Conservation (phyloP, 352 stramenopile genomes). For the Aphanomyces cochlioides region DNA sequence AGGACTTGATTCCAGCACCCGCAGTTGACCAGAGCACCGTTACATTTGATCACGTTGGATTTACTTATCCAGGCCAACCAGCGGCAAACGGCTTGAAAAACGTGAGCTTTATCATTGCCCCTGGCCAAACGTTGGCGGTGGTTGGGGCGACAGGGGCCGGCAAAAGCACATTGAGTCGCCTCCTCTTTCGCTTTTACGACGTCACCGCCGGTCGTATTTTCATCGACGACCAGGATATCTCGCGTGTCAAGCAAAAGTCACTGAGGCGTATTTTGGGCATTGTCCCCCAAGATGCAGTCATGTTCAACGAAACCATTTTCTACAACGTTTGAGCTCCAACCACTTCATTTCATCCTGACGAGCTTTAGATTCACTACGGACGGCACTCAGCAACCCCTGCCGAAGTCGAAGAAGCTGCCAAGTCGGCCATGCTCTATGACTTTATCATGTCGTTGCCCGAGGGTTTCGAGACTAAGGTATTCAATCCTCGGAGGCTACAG, state of each 20-base stretch:
- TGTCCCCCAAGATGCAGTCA: slow-evolving; percentile 93
- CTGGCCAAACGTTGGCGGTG: slow-evolving; percentile 89
- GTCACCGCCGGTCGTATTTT: slow-evolving; percentile 67
- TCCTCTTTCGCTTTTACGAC: slow-evolving; percentile 97
- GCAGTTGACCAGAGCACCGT: slow-evolving; percentile 54
- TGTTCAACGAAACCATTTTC: slow-evolving; percentile 97
- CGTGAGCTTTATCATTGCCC: slow-evolving; percentile 59
- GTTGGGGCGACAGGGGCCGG: slow-evolving; percentile 89
- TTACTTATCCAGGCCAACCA: slow-evolving; percentile 89
- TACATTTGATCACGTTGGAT: slow-evolving; percentile 90
- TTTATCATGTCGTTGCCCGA: slow-evolving; percentile 92
- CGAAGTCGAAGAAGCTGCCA: slow-evolving; percentile 87
- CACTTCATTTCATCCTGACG: not conserved
- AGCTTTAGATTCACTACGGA: slow-evolving; percentile 86
- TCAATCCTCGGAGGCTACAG: not conserved
- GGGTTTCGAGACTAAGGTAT: slow-evolving; percentile 80
- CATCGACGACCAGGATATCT: slow-evolving; percentile 90
- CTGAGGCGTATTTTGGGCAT: slow-evolving; percentile 90
- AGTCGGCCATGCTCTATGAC: slow-evolving; percentile 89
- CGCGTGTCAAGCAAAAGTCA: slow-evolving; percentile 80
- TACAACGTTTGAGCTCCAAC: slow-evolving; percentile 79
- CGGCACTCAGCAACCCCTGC: slow-evolving; percentile 78
- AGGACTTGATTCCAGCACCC: slow-evolving; percentile 39
- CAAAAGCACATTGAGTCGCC: slow-evolving; percentile 92
- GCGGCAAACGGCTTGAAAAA: slow-evolving; percentile 82